phyloP scores from a whole-genome alignment of 169 alveolate genomes.

The Plasmodium cynomolgi region DNA sequence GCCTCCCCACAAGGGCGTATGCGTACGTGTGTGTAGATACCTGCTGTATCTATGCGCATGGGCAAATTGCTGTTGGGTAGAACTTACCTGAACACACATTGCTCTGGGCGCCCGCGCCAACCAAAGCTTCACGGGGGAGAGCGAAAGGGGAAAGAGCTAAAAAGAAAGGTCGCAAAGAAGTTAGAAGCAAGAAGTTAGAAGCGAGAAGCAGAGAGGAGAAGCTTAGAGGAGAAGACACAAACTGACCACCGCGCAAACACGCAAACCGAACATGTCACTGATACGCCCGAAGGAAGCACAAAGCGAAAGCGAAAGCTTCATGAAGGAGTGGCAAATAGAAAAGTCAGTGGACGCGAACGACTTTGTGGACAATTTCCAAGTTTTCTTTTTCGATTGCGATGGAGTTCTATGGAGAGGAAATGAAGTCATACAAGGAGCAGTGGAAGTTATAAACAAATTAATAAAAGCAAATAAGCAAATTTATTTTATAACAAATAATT shows the following conservation, averaged over 20 bases:
- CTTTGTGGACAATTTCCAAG: conserved; percentile 58
- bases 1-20: background rate
- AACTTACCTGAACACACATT: background rate
- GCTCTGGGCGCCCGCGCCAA: background rate
- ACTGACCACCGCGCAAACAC: background rate
- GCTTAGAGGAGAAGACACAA: background rate
- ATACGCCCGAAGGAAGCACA: background rate
- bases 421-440: conserved; percentile 78
- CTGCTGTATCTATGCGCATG: background rate
- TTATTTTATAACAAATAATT: conserved; percentile 78
- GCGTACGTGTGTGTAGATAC: background rate
- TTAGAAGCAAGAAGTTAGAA: background rate
- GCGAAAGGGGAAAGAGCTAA: no score
- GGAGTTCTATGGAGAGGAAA: conserved; percentile 84
- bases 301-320: background rate
- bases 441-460: conserved; percentile 78
- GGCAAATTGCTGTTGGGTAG: background rate
- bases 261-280: conserved; percentile 36
- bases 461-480: conserved; percentile 56
- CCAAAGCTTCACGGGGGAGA: background rate
- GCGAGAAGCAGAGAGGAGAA: background rate
- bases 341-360: conserved; percentile 23
- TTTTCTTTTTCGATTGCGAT: conserved; percentile 82
- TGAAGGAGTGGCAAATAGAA: conserved; percentile 65
- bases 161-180: background rate